A percentile compares a stretch with the other conserved stretches of the same genome.
phyloP scores from a whole-genome alignment of 2,329 filamentous ascomycete genomes.

The Mycosphaerella arachidis region DNA sequence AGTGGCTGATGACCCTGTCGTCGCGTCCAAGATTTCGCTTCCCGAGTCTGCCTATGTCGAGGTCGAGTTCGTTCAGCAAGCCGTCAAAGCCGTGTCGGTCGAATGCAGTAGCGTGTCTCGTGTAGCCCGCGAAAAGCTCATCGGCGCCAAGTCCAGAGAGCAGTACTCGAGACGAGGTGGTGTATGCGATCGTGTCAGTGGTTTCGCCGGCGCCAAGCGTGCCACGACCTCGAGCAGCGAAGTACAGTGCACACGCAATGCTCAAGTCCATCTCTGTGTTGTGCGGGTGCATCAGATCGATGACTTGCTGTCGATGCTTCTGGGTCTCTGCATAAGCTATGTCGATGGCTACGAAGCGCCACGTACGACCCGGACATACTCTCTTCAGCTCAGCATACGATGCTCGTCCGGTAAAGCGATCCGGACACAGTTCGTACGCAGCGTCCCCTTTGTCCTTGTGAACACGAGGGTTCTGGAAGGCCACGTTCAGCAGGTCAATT shows the following conservation, averaged over 20 bases:
- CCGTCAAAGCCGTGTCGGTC: conserved; percentile 62
- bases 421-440: conserved; percentile 79
- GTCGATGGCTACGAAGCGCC: conserved; percentile 84
- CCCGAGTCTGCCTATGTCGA: conserved; percentile 81
- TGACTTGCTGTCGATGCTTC: conserved; percentile 63
- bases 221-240: conserved; percentile 69
- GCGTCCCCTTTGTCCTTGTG: conserved; percentile 35
- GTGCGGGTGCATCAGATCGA: conserved; percentile 81
- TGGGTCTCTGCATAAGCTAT: conserved; percentile 73
- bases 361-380: conserved; percentile 65
- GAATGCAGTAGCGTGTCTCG: conserved; percentile 75
- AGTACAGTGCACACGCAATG: conserved; percentile 90
- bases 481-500: conserved; percentile 90
- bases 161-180: conserved; percentile 72
- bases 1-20: conserved; percentile 84
- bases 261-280: conserved; percentile 99
- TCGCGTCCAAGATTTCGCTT: conserved; percentile 94
- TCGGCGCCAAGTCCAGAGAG: conserved; percentile 92
- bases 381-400: conserved; percentile 69
- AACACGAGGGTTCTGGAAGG: conserved; percentile 86
- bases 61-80: conserved; percentile 73
- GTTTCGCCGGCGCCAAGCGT: conserved; percentile 21
- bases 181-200: conserved; percentile 43
- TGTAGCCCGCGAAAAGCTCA: conserved; percentile 92
- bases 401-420: conserved; percentile 78